Conservation (phyloP, 305 asterid genomes). For the Solanum chacoense region DNA sequence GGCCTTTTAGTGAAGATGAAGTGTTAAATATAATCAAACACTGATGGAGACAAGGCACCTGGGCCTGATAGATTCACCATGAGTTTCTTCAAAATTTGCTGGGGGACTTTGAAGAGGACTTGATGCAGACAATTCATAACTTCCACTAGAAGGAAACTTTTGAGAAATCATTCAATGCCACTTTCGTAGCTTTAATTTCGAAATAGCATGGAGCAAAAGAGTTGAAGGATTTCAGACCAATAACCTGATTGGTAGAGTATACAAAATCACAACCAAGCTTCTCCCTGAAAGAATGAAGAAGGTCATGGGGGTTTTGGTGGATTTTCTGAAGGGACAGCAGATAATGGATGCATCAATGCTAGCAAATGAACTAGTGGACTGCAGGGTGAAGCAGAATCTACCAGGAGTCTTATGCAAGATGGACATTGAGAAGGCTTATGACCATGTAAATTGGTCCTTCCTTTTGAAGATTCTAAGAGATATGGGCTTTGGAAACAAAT, state of each 20-base stretch:
- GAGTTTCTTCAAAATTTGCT: not conserved
- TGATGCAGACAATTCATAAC: not conserved
- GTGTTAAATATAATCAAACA: not conserved
- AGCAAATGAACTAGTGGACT: not conserved
- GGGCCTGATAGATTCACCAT: not conserved
- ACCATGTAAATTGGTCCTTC: not conserved
- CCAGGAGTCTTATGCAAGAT: not conserved
- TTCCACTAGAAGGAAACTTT: not conserved
- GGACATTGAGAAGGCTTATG: not conserved
- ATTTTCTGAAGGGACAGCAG: not conserved
- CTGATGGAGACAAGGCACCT: not conserved
- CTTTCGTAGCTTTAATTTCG: not conserved
- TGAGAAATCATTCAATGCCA: not conserved
- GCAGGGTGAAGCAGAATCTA: not conserved
- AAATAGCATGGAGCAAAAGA: not conserved
- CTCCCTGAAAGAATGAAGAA: not conserved
- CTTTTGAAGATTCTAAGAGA: not conserved
- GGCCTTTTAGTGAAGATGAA: not conserved
- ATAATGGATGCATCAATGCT: not conserved
- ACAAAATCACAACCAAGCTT: not conserved
- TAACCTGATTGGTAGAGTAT: not conserved
- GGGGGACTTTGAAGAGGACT: not conserved
- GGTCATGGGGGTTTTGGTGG: not conserved
- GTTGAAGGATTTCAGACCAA: not conserved
- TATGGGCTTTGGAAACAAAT: not conserved